phyloP scores from a whole-genome alignment of 192 early-diverging fungal species.

The Entrophospora sp. region DNA sequence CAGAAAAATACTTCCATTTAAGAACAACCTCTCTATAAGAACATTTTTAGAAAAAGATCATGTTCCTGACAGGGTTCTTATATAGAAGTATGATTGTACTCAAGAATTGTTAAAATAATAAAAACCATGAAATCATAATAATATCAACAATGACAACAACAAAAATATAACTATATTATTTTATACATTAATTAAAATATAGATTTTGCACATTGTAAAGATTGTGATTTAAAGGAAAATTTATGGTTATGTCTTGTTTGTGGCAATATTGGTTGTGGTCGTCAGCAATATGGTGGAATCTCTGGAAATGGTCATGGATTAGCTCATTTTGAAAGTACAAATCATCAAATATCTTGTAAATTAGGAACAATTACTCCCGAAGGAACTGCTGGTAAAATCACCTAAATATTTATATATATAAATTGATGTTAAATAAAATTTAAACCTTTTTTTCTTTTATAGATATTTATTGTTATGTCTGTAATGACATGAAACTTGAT shows the following conservation, averaged over 20 bases:
- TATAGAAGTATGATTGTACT: too few species aligned
- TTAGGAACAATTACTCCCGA: constrained; percentile 97
- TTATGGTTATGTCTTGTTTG: constrained; percentile 94
- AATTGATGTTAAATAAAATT: neutral
- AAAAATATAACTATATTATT: too few species aligned
- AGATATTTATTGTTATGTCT: constrained; percentile 81
- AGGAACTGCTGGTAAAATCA: constrained; percentile 70
- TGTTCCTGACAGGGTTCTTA: too few species aligned
- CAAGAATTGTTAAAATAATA: neutral
- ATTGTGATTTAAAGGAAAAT: constrained; percentile 86
- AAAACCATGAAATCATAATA: neutral
- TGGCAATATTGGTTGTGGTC: constrained; percentile 89
- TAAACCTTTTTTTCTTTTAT: neutral
- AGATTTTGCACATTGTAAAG: constrained; percentile 61
- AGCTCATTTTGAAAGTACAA: constrained; percentile 69
- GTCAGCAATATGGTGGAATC: constrained; percentile 84
- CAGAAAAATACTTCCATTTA: too few species aligned
- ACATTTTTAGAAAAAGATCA: too few species aligned
- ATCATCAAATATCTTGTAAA: constrained; percentile 80
- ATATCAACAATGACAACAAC: too few species aligned
- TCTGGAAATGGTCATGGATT: constrained; percentile 93
- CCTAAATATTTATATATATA: neutral
- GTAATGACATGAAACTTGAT: constrained; percentile 76
- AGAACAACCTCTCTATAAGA: too few species aligned
- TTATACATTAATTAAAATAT: neutral